Evolutionary conservation across 192 early-diverging fungal species (phyloP).

Genomic region (Entophlyctis helioformis): DNA sequence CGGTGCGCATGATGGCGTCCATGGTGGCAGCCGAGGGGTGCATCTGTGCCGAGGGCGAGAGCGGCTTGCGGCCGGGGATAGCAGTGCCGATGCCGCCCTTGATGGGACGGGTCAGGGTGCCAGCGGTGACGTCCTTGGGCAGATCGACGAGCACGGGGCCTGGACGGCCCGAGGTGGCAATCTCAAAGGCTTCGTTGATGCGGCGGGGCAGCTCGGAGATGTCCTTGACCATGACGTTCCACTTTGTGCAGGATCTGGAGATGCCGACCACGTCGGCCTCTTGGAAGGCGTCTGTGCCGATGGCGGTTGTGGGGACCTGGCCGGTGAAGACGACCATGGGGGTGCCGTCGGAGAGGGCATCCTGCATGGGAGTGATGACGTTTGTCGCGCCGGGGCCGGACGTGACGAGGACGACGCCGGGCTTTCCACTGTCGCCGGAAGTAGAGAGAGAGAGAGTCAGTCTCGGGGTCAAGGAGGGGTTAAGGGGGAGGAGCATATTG

Average conservation of each 20-base stretch:
- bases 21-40: slow-evolving; percentile 31
- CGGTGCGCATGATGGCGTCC: slow-evolving; percentile 55
- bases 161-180: slow-evolving; percentile 87
- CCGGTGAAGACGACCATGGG: slow-evolving; percentile 94
- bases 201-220: slow-evolving; percentile 89
- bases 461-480: too few species aligned
- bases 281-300: slow-evolving; percentile 97
- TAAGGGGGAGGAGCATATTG: too few species aligned
- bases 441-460: too few species aligned
- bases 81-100: slow-evolving; percentile 25
- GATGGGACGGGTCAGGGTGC: slow-evolving; percentile 73
- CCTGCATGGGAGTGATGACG: slow-evolving; percentile 94
- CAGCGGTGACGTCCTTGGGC: slow-evolving; percentile 96
- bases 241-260: slow-evolving; percentile 92
- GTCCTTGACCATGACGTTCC: slow-evolving; percentile 98
- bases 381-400: slow-evolving; percentile 97
- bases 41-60: slow-evolving; percentile 28
- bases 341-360: slow-evolving; percentile 87
- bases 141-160: slow-evolving; percentile 96
- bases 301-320: slow-evolving; percentile 80
- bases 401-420: slow-evolving; percentile 70
- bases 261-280: slow-evolving; percentile 97
- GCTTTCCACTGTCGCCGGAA: slow-evolving; percentile 47
- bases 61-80: slow-evolving; percentile 42
- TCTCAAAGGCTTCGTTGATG: slow-evolving; percentile 97